Base-by-base conservation (phyloP, 2,329 filamentous ascomycete genomes). In the Trichoderma breve region DNA sequence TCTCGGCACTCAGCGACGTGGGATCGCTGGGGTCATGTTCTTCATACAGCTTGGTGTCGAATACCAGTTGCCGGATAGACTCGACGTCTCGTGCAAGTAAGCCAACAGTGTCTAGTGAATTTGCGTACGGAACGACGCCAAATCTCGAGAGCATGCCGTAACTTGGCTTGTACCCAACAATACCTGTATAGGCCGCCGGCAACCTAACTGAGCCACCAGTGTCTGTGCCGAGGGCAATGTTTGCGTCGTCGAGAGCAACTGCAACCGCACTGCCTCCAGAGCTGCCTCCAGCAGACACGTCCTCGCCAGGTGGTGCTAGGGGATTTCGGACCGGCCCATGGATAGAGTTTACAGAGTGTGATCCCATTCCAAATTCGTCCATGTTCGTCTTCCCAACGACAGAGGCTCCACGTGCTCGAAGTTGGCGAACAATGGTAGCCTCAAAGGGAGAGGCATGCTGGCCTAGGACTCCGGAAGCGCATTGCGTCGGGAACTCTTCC, bases 301-400 rank as follows among this genome's bases (percentile, higher is more conserved):
- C 69, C 24, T 78, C 71, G 60, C 78, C 79, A 57, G 76, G 72
- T 1, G 78, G 73, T 0, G 78, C 83, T 67, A 84, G 80, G 8
- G 82, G 84, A 73, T 87, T 90, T 67, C 80, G 83, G 5, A 95
- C 92, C 1, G 88, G 80, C 1, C 92, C 93, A 76, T 91, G 89
- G 70, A 85, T 82, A 1, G 93, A 94, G 77, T 91, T 90, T 66
- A 84, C 83, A 2, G 93, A 95, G 76, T 97, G 91, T 9, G 94
- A 97, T 2, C 94, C 94, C 95, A 97, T 97, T 32, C 95, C 94
- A 79, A 97, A 97, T 79, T 97, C 96, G 82, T 98, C 96, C 85
- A 98, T 90, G 79, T 97, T 97, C 2, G 94, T 95, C 81, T 97
- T 97, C 7, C 92, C 92, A 1, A 90, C 86, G 2, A 95, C 80